Evolutionary conservation across 176 grass and related monocot genomes (phyloP).

Genomic region (Coix lacrymajobi): DNA sequence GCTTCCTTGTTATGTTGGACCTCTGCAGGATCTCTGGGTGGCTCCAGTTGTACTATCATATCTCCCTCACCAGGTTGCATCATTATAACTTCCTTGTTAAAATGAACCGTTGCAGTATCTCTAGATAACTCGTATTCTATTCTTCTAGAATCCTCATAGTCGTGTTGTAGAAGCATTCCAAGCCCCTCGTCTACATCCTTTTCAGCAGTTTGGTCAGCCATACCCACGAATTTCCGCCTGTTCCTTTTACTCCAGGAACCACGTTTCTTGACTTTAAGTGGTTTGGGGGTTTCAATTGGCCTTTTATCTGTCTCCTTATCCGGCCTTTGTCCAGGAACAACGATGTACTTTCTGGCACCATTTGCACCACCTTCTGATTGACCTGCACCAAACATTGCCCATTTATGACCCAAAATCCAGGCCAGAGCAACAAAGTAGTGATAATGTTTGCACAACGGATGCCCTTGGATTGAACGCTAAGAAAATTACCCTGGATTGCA

Average conservation of each 20-base stretch:
- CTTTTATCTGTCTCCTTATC: conserved; percentile 21
- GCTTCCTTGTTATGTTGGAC: neutral
- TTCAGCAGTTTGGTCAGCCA: conserved; percentile 19
- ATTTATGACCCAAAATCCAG: conserved; percentile 3
- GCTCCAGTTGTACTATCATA: neutral
- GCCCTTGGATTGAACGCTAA: neutral
- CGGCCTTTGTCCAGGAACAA: conserved; percentile 56
- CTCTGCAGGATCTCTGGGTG: neutral
- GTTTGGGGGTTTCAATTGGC: conserved; percentile 17
- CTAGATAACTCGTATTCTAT: too few species aligned
- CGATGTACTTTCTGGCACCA: conserved; percentile 50
- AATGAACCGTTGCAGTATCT: neutral
- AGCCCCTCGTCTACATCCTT: conserved; percentile 21
- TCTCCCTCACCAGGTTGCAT: too few species aligned
- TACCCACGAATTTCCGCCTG: conserved; percentile 51
- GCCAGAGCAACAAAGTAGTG: neutral
- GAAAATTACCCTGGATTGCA: conserved; percentile 50
- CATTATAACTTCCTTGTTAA: too few species aligned
- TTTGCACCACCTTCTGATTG: conserved; percentile 35
- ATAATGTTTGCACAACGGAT: neutral
- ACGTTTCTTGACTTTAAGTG: conserved; percentile 54
- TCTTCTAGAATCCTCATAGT: neutral
- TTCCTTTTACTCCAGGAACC: conserved; percentile 77
- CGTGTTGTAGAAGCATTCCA: neutral
- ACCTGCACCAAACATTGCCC: conserved; percentile 41